Evolutionary conservation across 371 early-diverging fungal genomes (phyloP).

Genomic region (Mucor saturninus): DNA sequence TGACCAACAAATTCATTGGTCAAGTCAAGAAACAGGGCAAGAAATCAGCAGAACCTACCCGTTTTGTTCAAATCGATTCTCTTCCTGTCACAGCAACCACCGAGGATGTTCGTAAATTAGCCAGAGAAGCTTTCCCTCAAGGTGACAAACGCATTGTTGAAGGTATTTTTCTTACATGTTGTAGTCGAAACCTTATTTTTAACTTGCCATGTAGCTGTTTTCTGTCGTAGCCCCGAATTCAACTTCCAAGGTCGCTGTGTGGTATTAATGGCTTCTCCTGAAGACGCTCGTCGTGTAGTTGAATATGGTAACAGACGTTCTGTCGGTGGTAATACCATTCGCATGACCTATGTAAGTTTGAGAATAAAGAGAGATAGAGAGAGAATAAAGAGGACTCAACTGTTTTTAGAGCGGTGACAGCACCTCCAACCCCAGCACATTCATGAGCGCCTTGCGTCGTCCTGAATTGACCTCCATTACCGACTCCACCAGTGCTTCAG

Average conservation of each 20-base stretch:
- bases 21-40: constrained; percentile 19
- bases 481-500: constrained; percentile 39
- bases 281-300: constrained; percentile 39
- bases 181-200: neutral
- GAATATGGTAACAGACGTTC: constrained; percentile 45
- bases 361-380: neutral
- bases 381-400: neutral
- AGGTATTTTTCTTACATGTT: constrained; percentile 7
- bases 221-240: constrained; percentile 42
- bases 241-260: constrained; percentile 43
- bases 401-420: constrained; percentile 19
- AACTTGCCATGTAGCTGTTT: constrained; percentile 31
- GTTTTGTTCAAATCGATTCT: constrained; percentile 37
- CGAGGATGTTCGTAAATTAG: constrained; percentile 52
- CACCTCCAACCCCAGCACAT: neutral
- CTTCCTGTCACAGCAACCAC: constrained; percentile 45
- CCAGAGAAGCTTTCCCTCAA: constrained; percentile 45
- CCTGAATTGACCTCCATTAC: constrained; percentile 36
- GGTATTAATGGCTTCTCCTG: constrained; percentile 33
- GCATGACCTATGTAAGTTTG: constrained; percentile 37
- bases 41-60: constrained; percentile 25
- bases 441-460: constrained; percentile 31
- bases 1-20: constrained; percentile 20
- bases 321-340: constrained; percentile 44
- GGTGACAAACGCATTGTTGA: constrained; percentile 42